phyloP scores from a whole-genome alignment of 2,329 filamentous ascomycete species.

The Aureobasidium sp. region DNA sequence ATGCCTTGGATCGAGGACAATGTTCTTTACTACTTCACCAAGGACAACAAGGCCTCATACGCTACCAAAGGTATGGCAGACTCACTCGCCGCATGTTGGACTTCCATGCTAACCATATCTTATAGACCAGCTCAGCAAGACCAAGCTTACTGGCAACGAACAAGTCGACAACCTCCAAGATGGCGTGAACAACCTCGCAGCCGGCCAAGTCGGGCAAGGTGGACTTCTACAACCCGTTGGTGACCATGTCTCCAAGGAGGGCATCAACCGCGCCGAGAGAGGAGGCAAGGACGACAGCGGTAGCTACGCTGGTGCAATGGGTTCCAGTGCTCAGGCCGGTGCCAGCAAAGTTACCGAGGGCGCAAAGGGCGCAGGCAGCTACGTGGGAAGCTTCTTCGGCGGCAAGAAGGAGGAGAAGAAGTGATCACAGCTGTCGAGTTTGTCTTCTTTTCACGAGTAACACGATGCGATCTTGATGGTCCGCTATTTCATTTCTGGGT shows the following conservation, averaged over 20 bases:
- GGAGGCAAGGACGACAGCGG: constrained; percentile 55
- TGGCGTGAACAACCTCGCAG: constrained; percentile 53
- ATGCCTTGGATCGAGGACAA: constrained; percentile 66
- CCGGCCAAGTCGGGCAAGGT: constrained; percentile 58
- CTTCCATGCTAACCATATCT: background rate
- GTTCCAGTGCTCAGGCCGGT: constrained; percentile 21
- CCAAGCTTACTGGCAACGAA: constrained; percentile 58
- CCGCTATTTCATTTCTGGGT: background rate
- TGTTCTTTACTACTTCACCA: constrained; percentile 64
- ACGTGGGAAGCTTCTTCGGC: constrained; percentile 24
- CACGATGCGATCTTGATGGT: background rate
- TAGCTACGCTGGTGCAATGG: constrained; percentile 33
- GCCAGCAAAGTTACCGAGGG: constrained; percentile 22
- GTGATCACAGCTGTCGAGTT: background rate
- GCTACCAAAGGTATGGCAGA: constrained; percentile 51
- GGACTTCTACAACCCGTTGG: constrained; percentile 57
- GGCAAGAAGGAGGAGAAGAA: constrained; percentile 23
- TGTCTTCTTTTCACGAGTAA: background rate
- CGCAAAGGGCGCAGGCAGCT: constrained; percentile 25
- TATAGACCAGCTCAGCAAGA: constrained; percentile 46
- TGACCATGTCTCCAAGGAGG: constrained; percentile 54
- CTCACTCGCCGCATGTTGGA: background rate
- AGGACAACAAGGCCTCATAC: constrained; percentile 69
- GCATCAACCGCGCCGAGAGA: constrained; percentile 56
- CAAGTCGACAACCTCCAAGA: constrained; percentile 63